phyloP scores from a whole-genome alignment of 2,329 filamentous ascomycete genomes.

The Botrytis byssoidea region DNA sequence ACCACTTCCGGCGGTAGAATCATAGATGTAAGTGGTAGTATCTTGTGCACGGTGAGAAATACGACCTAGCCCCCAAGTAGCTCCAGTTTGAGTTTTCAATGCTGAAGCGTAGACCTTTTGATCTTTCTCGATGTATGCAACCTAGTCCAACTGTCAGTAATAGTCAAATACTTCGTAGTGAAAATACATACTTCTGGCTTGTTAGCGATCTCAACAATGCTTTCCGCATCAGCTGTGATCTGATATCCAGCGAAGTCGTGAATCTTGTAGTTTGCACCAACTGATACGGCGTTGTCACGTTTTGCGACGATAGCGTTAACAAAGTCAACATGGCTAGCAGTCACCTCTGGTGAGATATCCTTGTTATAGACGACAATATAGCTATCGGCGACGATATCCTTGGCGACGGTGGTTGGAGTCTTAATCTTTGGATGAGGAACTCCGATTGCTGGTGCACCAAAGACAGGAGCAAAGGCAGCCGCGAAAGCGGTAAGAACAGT shows the following conservation, averaged over 20 bases:
- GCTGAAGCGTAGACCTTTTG: constrained; percentile 37
- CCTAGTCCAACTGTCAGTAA: constrained; percentile 21
- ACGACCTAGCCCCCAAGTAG: constrained; percentile 39
- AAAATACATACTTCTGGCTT: constrained; percentile 32
- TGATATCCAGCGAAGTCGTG: constrained; percentile 34
- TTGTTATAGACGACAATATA: constrained; percentile 67
- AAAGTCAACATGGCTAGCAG: constrained; percentile 50
- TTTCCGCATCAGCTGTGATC: constrained; percentile 31
- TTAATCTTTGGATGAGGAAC: constrained; percentile 28
- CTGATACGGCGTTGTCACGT: constrained; percentile 49
- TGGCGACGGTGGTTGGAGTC: constrained; percentile 48
- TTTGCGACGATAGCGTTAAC: constrained; percentile 53
- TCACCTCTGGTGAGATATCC: constrained; percentile 48
- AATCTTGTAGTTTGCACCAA: constrained; percentile 35
- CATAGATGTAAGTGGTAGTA: constrained; percentile 39
- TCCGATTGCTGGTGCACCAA: constrained; percentile 30
- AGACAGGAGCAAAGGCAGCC: constrained; percentile 33
- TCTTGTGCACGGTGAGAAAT: constrained; percentile 36
- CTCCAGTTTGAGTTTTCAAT: constrained; percentile 30
- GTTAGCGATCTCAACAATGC: constrained; percentile 35
- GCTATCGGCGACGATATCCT: constrained; percentile 52
- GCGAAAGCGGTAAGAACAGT: constrained; percentile 34
- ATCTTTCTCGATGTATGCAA: constrained; percentile 38
- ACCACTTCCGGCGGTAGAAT: constrained; percentile 38
- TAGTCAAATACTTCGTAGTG: neutral